Conservation (phyloP, 371 early-diverging fungal genomes). For the Mucor velutinosus region DNA sequence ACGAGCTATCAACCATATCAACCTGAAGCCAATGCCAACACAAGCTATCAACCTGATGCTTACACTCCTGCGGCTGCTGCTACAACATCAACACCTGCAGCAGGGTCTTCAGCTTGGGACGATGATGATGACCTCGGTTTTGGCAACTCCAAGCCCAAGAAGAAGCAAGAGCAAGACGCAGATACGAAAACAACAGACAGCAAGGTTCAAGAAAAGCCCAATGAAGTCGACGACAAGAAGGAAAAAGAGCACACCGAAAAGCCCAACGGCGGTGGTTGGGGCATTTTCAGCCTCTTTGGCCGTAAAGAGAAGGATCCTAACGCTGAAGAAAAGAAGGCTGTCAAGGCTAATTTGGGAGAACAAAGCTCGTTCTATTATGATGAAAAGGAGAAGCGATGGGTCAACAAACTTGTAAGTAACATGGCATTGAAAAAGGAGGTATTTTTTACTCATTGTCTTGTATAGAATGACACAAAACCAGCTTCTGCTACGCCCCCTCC, state of each 20-base stretch:
- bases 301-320: conserved; percentile 37
- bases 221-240: conserved; percentile 21
- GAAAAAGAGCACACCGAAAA: conserved; percentile 23
- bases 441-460: not conserved
- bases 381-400: conserved; percentile 62
- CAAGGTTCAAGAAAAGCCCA: conserved; percentile 14
- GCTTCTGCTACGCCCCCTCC: conserved; percentile 35
- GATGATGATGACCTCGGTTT: conserved; percentile 62
- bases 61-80: conserved; percentile 15
- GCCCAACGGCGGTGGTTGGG: conserved; percentile 49
- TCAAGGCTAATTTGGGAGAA: conserved; percentile 72
- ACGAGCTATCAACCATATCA: conserved; percentile 7
- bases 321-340: conserved; percentile 50
- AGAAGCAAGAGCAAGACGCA: not conserved
- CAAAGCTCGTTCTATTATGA: conserved; percentile 71
- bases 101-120: conserved; percentile 18
- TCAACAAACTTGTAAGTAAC: conserved; percentile 50
- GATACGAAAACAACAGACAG: not conserved
- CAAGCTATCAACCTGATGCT: conserved; percentile 21
- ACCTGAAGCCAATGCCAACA: conserved; percentile 13
- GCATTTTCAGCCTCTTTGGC: conserved; percentile 52
- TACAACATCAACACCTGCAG: conserved; percentile 3
- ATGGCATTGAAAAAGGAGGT: not conserved
- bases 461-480: conserved; percentile 30
- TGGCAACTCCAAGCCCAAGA: conserved; percentile 46